Evolutionary conservation across 73 alveolate genomes (phyloP).

Genomic region (Paramecium pentaurelia): DNA sequence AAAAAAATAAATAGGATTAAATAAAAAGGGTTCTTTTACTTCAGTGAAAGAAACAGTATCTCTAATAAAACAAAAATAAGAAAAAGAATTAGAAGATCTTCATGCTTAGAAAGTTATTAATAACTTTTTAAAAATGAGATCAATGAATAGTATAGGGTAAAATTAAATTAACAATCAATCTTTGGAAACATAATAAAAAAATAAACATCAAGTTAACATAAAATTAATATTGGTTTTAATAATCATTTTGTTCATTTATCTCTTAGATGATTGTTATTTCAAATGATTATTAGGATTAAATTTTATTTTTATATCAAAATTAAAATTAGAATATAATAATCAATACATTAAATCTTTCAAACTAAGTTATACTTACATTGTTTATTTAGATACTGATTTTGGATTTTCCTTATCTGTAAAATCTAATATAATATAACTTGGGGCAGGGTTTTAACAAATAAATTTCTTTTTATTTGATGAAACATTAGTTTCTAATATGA

Average conservation of each 20-base stretch:
- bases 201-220: background rate
- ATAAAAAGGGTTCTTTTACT: background rate
- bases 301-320: background rate
- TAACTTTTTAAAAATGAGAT: background rate
- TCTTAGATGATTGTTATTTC: background rate
- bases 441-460: slow-evolving; percentile 13
- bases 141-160: background rate
- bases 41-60: background rate
- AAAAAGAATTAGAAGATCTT: background rate
- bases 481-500: slow-evolving; percentile 10
- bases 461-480: background rate
- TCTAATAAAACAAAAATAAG: background rate
- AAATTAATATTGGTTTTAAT: background rate
- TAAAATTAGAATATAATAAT: background rate
- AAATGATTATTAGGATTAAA: background rate
- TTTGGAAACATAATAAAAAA: background rate
- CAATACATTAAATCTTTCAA: slow-evolving; percentile 28
- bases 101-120: background rate
- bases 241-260: background rate
- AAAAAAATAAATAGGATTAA: background rate
- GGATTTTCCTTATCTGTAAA: slow-evolving; percentile 7
- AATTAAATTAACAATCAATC: background rate
- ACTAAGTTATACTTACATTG: slow-evolving; percentile 27
- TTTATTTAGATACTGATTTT: background rate
- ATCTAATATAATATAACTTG: slow-evolving; percentile 23